Evolutionary conservation across 306 rosid genomes (phyloP).

Genomic region (Cucumis melo): DNA sequence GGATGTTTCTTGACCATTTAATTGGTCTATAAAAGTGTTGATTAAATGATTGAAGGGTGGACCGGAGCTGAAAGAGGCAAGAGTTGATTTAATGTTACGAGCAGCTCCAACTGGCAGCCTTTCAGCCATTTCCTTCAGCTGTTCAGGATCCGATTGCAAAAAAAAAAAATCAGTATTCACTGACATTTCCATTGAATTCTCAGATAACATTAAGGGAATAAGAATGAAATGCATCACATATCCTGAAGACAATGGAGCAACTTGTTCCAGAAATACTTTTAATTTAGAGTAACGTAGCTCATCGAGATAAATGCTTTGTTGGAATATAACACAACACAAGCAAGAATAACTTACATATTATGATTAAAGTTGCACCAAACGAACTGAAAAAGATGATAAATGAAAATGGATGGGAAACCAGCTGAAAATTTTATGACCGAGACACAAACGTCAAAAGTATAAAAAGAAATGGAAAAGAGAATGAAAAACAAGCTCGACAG

Average conservation of each 20-base stretch:
- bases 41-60: constrained; percentile 43
- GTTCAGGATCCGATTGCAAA: constrained; percentile 9
- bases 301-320: background rate
- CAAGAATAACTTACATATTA: background rate
- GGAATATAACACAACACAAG: background rate
- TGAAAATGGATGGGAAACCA: background rate
- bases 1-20: constrained; percentile 42
- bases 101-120: constrained; percentile 85
- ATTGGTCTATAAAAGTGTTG: constrained; percentile 39
- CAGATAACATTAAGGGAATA: background rate
- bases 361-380: background rate
- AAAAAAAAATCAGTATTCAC: background rate
- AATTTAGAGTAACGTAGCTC: background rate
- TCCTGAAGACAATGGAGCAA: background rate
- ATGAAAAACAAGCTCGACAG: background rate
- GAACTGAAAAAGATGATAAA: background rate
- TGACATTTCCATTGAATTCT: background rate
- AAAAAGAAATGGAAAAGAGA: background rate
- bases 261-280: background rate
- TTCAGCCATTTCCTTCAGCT: constrained; percentile 99
- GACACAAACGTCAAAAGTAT: background rate
- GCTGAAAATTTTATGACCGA: background rate
- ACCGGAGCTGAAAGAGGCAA: constrained; percentile 53
- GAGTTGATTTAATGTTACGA: constrained; percentile 58
- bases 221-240: background rate